Percentiles rank a stretch among this genome's conserved stretches.
phyloP scores from a whole-genome alignment of 2,329 filamentous ascomycete species.

The Talaromyces rugulosus region DNA sequence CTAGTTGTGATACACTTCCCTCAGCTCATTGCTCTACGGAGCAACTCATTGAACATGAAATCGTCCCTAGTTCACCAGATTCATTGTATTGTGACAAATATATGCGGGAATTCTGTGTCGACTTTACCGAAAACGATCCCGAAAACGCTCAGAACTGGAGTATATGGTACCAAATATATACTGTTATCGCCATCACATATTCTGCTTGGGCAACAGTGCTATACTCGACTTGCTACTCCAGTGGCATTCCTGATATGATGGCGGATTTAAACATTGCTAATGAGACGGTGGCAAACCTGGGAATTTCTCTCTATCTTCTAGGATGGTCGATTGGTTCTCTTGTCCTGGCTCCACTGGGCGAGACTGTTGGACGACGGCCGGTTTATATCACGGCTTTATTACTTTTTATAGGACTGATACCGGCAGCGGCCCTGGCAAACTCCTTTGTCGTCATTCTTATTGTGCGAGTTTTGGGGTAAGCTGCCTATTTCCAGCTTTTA shows the following conservation, averaged over 20 bases:
- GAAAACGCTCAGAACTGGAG: not conserved
- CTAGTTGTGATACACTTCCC: not conserved
- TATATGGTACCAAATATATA: not conserved
- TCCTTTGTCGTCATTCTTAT: not conserved
- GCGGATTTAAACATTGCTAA: conserved; percentile 55
- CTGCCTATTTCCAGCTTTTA: not conserved
- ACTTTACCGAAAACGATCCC: not conserved
- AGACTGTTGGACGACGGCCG: conserved; percentile 22
- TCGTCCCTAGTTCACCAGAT: not conserved
- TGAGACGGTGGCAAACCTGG: conserved; percentile 59
- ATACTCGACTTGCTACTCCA: conserved; percentile 69
- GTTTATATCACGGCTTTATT: conserved; percentile 62
- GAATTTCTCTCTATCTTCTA: conserved; percentile 69
- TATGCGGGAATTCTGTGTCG: not conserved
- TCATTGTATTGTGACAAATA: not conserved
- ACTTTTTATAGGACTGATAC: conserved; percentile 59
- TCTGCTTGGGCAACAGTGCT: conserved; percentile 43
- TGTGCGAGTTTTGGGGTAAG: not conserved
- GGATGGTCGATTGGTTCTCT: conserved; percentile 64
- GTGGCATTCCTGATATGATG: conserved; percentile 62
- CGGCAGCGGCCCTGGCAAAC: conserved; percentile 61
- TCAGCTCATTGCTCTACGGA: not conserved
- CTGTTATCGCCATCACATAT: not conserved
- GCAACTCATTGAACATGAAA: not conserved
- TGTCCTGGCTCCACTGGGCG: conserved; percentile 60